Percentiles rank a stretch among this genome's conserved stretches.
Evolutionary conservation across 495 filamentous ascomycete species (phyloP).

Genomic region (Neurospora terricola): DNA sequence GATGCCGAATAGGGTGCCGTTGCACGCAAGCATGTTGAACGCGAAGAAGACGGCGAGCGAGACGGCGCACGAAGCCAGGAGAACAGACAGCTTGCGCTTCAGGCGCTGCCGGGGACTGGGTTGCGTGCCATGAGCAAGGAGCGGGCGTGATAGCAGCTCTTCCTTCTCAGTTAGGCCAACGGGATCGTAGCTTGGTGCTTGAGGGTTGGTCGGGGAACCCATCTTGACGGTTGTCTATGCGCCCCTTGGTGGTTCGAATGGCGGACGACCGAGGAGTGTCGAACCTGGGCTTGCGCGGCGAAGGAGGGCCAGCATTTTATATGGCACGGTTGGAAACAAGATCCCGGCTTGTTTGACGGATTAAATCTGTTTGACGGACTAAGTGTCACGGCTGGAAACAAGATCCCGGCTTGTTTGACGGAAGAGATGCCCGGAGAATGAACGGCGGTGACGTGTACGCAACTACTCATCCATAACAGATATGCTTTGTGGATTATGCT

Average conservation of each 20-base stretch:
- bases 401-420: background rate
- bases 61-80: conserved; percentile 3
- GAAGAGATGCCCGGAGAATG: background rate
- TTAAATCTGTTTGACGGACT: too few species aligned
- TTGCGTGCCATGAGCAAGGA: background rate
- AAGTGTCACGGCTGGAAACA: background rate
- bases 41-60: conserved; percentile 10
- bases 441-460: background rate
- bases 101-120: background rate
- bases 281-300: background rate
- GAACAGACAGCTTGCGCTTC: background rate
- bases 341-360: background rate
- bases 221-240: background rate
- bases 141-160: background rate
- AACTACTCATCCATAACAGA: too few species aligned
- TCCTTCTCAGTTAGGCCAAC: conserved; percentile 4
- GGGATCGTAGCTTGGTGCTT: conserved; percentile 4
- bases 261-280: background rate
- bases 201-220: background rate
- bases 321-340: background rate
- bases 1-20: conserved; percentile 6
- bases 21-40: conserved; percentile 6
- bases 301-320: background rate
- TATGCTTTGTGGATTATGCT: too few species aligned
- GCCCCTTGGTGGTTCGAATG: background rate